Percentiles rank a stretch among this genome's conserved stretches.
These are phyloP conservation scores for Rhododendron henanense DNA, from an alignment of 148 eudicot species.

Conservation along the genomic window DNA sequence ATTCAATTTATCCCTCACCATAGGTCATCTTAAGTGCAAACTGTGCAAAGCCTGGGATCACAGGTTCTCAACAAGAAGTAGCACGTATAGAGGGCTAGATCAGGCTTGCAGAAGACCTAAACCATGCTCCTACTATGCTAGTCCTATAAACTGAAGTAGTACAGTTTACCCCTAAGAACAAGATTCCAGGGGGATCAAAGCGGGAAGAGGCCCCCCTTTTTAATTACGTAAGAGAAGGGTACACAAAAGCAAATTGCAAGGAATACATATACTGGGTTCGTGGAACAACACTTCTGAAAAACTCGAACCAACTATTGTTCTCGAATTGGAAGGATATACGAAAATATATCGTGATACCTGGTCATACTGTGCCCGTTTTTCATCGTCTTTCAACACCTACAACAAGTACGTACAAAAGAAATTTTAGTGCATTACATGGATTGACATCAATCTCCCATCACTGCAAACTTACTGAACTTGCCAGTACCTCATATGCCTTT, in stretches of 20 bases:
- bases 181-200: background rate
- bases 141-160: background rate
- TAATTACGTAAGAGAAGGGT: background rate
- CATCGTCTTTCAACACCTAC: slow-evolving; percentile 90
- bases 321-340: background rate
- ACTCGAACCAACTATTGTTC: background rate
- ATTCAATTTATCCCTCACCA: background rate
- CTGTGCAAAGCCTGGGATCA: background rate
- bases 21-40: background rate
- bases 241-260: background rate
- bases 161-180: background rate
- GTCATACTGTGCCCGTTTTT: slow-evolving; percentile 75
- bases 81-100: too few relatives aligned
- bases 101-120: too few relatives aligned
- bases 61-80: too few relatives aligned
- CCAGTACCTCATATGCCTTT: slow-evolving; percentile 85
- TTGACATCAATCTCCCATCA: background rate
- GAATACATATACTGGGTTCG: background rate
- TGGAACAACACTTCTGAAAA: background rate
- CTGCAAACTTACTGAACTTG: background rate
- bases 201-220: background rate
- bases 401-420: background rate
- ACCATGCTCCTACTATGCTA: background rate
- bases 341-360: slow-evolving; percentile 43
- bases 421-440: background rate